Evolutionary conservation across 1,284 basidiomycete genomes (phyloP).

Genomic region (Irpex sp.): DNA sequence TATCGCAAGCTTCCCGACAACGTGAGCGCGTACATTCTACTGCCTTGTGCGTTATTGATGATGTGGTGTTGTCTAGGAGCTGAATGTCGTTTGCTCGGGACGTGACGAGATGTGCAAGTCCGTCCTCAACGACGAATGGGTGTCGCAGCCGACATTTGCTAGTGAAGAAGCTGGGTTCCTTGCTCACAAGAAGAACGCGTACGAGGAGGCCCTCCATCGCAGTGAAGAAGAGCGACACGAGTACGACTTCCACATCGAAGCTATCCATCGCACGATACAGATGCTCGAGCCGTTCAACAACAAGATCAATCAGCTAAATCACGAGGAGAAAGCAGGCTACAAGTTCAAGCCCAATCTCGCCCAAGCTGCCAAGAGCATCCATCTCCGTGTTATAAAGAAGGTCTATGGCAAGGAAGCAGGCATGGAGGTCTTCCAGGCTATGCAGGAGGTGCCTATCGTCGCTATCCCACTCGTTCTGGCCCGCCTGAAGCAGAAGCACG

Average conservation of each 20-base stretch:
- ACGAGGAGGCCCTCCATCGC: slow-evolving; percentile 96
- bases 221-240: slow-evolving; percentile 98
- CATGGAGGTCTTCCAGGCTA: slow-evolving; percentile 83
- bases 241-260: slow-evolving; percentile 99
- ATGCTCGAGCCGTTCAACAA: slow-evolving; percentile 91
- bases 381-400: slow-evolving; percentile 95
- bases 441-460: slow-evolving; percentile 92
- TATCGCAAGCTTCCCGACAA: slow-evolving; percentile 84
- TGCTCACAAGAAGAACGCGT: slow-evolving; percentile 92
- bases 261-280: slow-evolving; percentile 90
- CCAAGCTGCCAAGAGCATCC: slow-evolving; percentile 88
- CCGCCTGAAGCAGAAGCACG: slow-evolving; percentile 94
- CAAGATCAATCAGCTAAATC: slow-evolving; percentile 80
- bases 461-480: slow-evolving; percentile 93
- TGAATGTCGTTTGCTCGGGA: slow-evolving; percentile 87
- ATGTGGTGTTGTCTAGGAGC: slow-evolving; percentile 54
- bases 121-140: slow-evolving; percentile 96
- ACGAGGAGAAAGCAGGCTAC: slow-evolving; percentile 81
- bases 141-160: slow-evolving; percentile 93
- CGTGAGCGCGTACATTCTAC: slow-evolving; percentile 40
- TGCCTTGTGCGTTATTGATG: slow-evolving; percentile 1
- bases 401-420: slow-evolving; percentile 91
- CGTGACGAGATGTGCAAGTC: slow-evolving; percentile 97
- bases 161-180: slow-evolving; percentile 92
- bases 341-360: slow-evolving; percentile 91